Conservation (phyloP, 331 rosid genomes). For the Dryas integrifolia region DNA sequence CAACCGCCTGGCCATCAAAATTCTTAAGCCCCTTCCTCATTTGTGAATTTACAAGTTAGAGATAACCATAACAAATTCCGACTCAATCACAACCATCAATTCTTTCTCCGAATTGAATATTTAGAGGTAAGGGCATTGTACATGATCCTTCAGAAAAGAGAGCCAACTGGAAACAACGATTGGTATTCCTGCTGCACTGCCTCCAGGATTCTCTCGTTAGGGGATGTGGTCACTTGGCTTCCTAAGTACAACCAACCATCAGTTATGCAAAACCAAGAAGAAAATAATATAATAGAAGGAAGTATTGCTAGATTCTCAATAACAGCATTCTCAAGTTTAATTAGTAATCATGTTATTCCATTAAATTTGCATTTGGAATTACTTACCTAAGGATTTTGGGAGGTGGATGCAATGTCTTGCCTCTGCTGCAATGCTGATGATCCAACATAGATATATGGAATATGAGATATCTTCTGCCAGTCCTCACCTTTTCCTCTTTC, state of each 20-base stretch:
- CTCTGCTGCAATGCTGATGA: constrained; percentile 9
- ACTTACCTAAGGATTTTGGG: constrained; percentile 1
- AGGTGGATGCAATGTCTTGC: not conserved
- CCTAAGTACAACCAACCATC: no score
- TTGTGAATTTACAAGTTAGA: no score
- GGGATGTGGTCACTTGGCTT: no score
- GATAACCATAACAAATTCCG: no score
- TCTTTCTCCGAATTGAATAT: not conserved
- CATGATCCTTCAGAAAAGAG: no score
- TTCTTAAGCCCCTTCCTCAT: not conserved
- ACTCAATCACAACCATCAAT: no score
- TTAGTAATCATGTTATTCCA: not conserved
- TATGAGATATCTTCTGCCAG: constrained; percentile 4
- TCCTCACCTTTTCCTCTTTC: not conserved
- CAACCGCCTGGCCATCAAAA: not conserved
- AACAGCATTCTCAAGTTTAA: not conserved
- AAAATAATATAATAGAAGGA: not conserved
- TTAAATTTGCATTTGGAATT: no score
- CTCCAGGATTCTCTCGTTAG: no score
- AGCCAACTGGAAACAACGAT: no score
- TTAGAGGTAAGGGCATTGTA: no score
- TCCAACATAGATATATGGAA: constrained; percentile 10
- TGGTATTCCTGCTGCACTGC: no score
- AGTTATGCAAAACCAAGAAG: not conserved
- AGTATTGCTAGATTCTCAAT: not conserved